Base-by-base conservation (phyloP, 2,329 filamentous ascomycete species). In the Colletotrichum sp. region DNA sequence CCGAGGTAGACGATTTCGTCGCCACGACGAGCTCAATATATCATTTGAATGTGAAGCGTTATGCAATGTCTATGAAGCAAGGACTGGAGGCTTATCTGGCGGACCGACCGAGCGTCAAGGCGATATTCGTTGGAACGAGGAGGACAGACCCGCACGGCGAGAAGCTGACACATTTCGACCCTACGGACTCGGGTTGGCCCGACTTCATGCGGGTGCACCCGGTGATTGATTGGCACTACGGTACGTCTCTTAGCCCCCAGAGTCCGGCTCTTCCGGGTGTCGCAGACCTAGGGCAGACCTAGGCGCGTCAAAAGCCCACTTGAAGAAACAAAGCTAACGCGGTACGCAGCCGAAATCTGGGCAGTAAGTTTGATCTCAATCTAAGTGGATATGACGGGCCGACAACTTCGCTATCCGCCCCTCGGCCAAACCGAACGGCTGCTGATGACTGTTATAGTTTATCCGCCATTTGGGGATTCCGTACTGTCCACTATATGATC, bases 171-270 rank as follows among this genome's bases (percentile, higher is more conserved):
- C 91, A 94, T 83, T 98, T 98, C 81, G 94, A 98, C 81, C 90
- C 89, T 65, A 99, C 97, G 6, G 97, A 98, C 83, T 87, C 90
- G 43, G 95, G 93, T 3, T 99, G 97, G 97, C 97, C 97, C 43
- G 86, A 88, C 57, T 98, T 98, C 80, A 96, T 98, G 92, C 91
- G 97, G 72, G 89, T 98, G 74, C 95, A 99, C 83, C 96, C 97
- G 0, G 94, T 99, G 12, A 96, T 99, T 80, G 97, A 99, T 84
- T 99, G 97, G 97, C 95, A 97, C 82, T 98, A 98, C 83, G 90
- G 75, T 79, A 72, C 33, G 76, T 67, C 24, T 36, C n/a, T 15
- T 12, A 3, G 24, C 24, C 18, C 43, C n/a, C n/a, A 12, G 27
- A 43, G n/a, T 6, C 9, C 16, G 51, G 29, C 29, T n/a, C n/a